phyloP scores from a whole-genome alignment of 2,329 filamentous ascomycete genomes.

The Claviceps purpurea region DNA sequence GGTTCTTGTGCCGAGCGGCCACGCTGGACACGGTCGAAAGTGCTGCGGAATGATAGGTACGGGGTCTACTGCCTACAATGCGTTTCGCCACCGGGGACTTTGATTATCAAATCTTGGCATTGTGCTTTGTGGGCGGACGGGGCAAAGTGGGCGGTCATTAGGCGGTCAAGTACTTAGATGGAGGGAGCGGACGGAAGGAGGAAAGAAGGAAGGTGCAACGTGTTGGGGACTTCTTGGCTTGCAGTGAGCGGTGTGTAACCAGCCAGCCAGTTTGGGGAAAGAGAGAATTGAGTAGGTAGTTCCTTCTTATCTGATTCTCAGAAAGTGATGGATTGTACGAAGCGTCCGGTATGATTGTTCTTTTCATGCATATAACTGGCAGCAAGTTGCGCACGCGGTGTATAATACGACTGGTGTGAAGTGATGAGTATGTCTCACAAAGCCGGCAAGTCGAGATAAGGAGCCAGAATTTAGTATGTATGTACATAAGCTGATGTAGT shows the following conservation, averaged over 20 bases:
- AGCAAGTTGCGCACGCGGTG: background rate
- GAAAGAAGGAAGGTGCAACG: slow-evolving; percentile 15
- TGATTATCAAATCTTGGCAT: background rate
- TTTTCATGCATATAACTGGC: background rate
- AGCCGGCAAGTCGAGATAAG: background rate
- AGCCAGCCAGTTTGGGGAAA: background rate
- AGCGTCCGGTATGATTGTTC: background rate
- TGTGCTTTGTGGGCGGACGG: background rate
- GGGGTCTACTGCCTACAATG: slow-evolving; percentile 21
- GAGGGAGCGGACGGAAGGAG: background rate
- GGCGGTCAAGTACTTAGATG: too few relatives aligned
- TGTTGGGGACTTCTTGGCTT: slow-evolving; percentile 43
- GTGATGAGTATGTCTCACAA: background rate
- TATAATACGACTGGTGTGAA: background rate
- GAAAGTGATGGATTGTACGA: background rate
- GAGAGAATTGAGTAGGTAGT: background rate
- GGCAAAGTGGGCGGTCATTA: background rate
- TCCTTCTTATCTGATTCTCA: background rate
- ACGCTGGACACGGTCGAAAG: slow-evolving; percentile 45
- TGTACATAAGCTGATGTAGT: background rate
- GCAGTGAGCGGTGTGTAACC: slow-evolving; percentile 23
- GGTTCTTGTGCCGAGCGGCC: background rate
- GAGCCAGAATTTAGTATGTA: background rate
- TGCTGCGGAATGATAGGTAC: slow-evolving; percentile 49
- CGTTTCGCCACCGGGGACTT: slow-evolving; percentile 25